Evolutionary conservation across 2,329 filamentous ascomycete genomes (phyloP).

Genomic region (Alternaria triticimaculans): DNA sequence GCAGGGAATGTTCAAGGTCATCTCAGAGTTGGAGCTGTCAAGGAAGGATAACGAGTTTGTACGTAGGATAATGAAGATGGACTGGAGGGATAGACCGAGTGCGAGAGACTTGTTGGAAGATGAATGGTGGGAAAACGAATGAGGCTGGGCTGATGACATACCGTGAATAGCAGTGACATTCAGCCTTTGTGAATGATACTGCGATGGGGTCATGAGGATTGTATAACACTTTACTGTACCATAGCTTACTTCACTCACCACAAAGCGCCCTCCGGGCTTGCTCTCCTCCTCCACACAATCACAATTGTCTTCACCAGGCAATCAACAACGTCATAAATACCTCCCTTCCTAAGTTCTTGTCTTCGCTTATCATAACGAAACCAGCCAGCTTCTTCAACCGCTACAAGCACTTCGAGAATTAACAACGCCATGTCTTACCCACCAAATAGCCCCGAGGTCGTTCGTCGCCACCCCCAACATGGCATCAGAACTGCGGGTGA

Average conservation of each 20-base stretch:
- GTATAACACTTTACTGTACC: not conserved
- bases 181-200: not conserved
- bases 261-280: not conserved
- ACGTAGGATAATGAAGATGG: not conserved
- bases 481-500: not conserved
- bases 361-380: not conserved
- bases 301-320: not conserved
- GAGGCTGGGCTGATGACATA: not conserved
- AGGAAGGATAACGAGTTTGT: not conserved
- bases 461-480: slow-evolving; percentile 4
- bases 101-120: not conserved
- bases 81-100: not conserved
- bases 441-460: not conserved
- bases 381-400: not conserved
- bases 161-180: not conserved
- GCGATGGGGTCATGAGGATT: not conserved
- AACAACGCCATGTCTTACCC: slow-evolving; percentile 1
- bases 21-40: not conserved
- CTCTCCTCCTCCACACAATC: not conserved
- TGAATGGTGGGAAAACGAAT: not conserved
- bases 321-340: not conserved
- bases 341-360: not conserved
- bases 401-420: too few relatives aligned
- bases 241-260: not conserved
- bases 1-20: not conserved